A percentile compares a stretch with the other conserved stretches of the same genome.
Conservation (phyloP, 1,139 yeast species). For the Candida sanyaensis region DNA sequence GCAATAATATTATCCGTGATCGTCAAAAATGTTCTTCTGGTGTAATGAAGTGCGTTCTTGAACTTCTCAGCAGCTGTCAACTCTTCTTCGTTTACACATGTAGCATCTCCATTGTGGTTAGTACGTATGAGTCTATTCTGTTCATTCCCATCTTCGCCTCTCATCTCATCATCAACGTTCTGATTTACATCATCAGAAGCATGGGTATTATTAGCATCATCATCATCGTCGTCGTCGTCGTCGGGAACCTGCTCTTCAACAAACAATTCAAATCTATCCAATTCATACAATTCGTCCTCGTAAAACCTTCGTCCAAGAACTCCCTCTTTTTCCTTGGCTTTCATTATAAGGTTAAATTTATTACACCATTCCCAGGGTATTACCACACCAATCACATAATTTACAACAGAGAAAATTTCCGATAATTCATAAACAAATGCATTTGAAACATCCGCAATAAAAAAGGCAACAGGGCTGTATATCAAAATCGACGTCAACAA, state of each 20-base stretch:
- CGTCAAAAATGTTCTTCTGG: conserved; percentile 40
- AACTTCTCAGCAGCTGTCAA: conserved; percentile 10
- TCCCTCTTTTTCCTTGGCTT: conserved; percentile 72
- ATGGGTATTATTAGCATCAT: neutral
- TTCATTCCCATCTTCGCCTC: neutral
- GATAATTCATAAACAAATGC: conserved; percentile 72
- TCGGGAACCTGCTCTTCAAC: conserved; percentile 34
- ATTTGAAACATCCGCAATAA: conserved; percentile 75
- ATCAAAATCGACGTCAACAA: conserved; percentile 59
- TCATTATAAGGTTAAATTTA: conserved; percentile 60
- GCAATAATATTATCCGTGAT: conserved; percentile 59
- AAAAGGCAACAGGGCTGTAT: conserved; percentile 69
- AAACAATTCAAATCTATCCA: conserved; percentile 45
- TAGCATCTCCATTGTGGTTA: neutral
- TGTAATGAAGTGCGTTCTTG: conserved; percentile 21
- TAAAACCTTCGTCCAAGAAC: conserved; percentile 77
- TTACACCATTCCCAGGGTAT: conserved; percentile 92
- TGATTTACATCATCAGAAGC: neutral
- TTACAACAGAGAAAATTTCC: conserved; percentile 69
- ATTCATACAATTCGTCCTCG: conserved; percentile 62
- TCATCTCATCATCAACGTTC: conserved; percentile 1
- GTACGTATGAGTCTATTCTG: neutral
- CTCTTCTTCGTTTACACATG: neutral
- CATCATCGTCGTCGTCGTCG: conserved; percentile 11
- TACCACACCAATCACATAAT: conserved; percentile 73